These are phyloP conservation scores for Astrocystis sublimbata DNA, from an alignment of 495 filamentous ascomycete genomes.

Conservation along the genomic window DNA sequence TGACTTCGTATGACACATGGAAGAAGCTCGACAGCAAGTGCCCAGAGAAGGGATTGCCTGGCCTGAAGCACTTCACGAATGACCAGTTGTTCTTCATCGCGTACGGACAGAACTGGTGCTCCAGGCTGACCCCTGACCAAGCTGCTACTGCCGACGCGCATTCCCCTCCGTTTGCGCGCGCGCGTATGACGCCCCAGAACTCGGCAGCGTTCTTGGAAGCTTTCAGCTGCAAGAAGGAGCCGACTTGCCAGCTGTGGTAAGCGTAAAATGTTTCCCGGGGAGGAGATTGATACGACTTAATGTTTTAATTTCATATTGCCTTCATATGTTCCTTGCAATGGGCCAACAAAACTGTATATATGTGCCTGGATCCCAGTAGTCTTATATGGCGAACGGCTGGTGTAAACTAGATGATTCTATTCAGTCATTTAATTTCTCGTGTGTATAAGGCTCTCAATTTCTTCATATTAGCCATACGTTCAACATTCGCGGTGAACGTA, in stretches of 20 bases:
- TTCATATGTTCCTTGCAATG: no score
- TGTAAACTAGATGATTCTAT: no score
- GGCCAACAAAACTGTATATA: no score
- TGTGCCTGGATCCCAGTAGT: no score
- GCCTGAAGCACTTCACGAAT: constrained; percentile 56
- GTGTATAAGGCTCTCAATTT: no score
- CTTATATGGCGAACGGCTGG: no score
- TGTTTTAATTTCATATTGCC: no score
- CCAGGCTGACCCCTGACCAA: not conserved
- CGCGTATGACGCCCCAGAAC: not conserved
- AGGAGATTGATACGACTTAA: not conserved
- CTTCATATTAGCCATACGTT: no score
- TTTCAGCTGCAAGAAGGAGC: constrained; percentile 58
- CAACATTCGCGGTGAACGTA: no score
- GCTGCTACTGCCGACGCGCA: not conserved
- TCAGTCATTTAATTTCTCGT: no score
- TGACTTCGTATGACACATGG: constrained; percentile 63
- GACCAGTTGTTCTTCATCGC: constrained; percentile 67
- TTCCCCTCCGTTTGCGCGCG: constrained; percentile 22
- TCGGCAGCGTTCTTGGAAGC: constrained; percentile 50
- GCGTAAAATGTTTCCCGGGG: no score
- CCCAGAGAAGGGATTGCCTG: constrained; percentile 53
- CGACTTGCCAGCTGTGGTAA: constrained; percentile 65
- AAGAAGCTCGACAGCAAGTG: constrained; percentile 41
- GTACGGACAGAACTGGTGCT: constrained; percentile 63